phyloP scores from a whole-genome alignment of 2,329 filamentous ascomycete genomes.

The Aspergillus versicolor region DNA sequence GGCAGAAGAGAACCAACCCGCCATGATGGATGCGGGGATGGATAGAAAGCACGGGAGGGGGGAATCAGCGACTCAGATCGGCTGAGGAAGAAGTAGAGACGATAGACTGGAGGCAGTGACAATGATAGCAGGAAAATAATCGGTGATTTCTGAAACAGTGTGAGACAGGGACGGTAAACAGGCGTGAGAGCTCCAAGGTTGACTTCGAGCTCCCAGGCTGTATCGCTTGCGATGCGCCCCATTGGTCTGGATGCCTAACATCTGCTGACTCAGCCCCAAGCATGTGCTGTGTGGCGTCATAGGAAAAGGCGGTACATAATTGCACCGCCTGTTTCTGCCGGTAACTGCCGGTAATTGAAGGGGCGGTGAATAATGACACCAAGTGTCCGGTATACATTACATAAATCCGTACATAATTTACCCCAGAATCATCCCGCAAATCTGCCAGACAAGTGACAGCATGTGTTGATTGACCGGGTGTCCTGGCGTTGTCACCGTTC shows the following conservation, averaged over 20 bases:
- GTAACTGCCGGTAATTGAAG: background rate
- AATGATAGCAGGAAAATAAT: background rate
- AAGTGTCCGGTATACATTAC: conserved; percentile 2
- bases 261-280: conserved; percentile 13
- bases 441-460: conserved; percentile 1
- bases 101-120: background rate
- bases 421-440: conserved; percentile 15
- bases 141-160: background rate
- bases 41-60: background rate
- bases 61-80: background rate
- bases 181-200: conserved; percentile 10
- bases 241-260: conserved; percentile 9
- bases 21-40: conserved; percentile 62
- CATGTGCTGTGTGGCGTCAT: conserved; percentile 32
- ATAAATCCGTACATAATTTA: conserved; percentile 7
- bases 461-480: conserved; percentile 3
- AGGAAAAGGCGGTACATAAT: conserved; percentile 32
- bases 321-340: background rate
- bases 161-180: conserved; percentile 5
- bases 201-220: conserved; percentile 8
- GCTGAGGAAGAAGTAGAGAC: background rate
- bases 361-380: background rate
- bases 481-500: background rate
- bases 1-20: conserved; percentile 93
- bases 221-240: conserved; percentile 1